phyloP scores from a whole-genome alignment of 345 rosid genomes.

The Gossypium mustelinum region DNA sequence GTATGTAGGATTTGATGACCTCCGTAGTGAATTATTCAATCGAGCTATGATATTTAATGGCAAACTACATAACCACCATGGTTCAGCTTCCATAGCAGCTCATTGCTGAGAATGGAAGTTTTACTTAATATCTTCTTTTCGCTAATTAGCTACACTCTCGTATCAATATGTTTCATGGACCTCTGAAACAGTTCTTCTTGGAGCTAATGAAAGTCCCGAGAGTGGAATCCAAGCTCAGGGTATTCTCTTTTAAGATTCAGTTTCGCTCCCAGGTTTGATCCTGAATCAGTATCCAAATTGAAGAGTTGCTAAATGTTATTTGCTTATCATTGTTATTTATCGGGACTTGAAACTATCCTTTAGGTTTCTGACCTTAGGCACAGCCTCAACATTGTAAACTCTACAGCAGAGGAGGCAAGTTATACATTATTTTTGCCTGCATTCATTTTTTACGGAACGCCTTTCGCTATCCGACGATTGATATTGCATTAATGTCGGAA shows the following conservation, averaged over 20 bases:
- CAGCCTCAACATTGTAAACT: conserved; percentile 67
- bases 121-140: conserved; percentile 8
- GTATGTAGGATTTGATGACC: conserved; percentile 33
- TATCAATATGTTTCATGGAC: conserved; percentile 22
- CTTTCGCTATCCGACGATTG: conserved; percentile 1
- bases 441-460: background rate
- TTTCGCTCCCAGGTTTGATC: conserved; percentile 67
- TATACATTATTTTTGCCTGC: conserved; percentile 1
- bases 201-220: conserved; percentile 94
- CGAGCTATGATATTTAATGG: background rate
- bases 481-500: conserved; percentile 4
- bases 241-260: conserved; percentile 91
- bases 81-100: background rate
- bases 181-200: conserved; percentile 67
- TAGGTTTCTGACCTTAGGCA: conserved; percentile 79
- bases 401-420: conserved; percentile 77
- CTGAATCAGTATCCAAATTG: conserved; percentile 9
- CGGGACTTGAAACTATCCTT: conserved; percentile 13
- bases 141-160: background rate
- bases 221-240: conserved; percentile 87
- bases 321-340: conserved; percentile 19
- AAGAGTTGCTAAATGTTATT: background rate
- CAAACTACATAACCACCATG: background rate
- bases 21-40: background rate
- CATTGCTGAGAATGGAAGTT: background rate